phyloP scores from a whole-genome alignment of 805 yeast species.

The Kluyveromyces wickerhamii region DNA sequence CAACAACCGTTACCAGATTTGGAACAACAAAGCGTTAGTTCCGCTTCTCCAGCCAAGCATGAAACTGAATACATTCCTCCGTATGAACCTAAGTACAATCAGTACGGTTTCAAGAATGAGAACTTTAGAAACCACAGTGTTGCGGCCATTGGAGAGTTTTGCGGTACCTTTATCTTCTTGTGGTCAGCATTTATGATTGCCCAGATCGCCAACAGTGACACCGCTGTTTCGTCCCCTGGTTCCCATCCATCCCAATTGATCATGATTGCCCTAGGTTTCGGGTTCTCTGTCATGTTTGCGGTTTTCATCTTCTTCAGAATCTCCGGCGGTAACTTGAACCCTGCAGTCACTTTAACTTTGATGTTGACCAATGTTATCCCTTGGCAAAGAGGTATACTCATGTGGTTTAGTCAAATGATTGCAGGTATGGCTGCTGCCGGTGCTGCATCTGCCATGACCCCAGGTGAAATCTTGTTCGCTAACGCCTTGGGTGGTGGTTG shows the following conservation, averaged over 20 bases:
- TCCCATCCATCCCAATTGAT: slow-evolving; percentile 60
- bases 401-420: slow-evolving; percentile 61
- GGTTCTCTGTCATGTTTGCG: slow-evolving; percentile 61
- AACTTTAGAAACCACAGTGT: slow-evolving; percentile 50
- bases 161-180: slow-evolving; percentile 78
- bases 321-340: slow-evolving; percentile 87
- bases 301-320: slow-evolving; percentile 42
- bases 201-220: slow-evolving; percentile 64
- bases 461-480: slow-evolving; percentile 66
- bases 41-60: background rate
- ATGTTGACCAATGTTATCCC: slow-evolving; percentile 67
- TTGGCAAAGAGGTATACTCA: slow-evolving; percentile 59
- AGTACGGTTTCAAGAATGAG: slow-evolving; percentile 34
- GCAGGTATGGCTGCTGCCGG: slow-evolving; percentile 93
- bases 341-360: slow-evolving; percentile 74
- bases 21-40: slow-evolving; percentile 2
- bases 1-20: slow-evolving; percentile 1
- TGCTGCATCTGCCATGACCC: slow-evolving; percentile 78
- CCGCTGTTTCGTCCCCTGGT: slow-evolving; percentile 25
- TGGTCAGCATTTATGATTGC: slow-evolving; percentile 81
- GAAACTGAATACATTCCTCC: slow-evolving; percentile 6
- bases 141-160: slow-evolving; percentile 73
- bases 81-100: slow-evolving; percentile 17
- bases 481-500: slow-evolving; percentile 66
- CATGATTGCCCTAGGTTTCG: slow-evolving; percentile 82